phyloP scores from a whole-genome alignment of 2,329 filamentous ascomycete genomes.

The Dothistroma septosporum region DNA sequence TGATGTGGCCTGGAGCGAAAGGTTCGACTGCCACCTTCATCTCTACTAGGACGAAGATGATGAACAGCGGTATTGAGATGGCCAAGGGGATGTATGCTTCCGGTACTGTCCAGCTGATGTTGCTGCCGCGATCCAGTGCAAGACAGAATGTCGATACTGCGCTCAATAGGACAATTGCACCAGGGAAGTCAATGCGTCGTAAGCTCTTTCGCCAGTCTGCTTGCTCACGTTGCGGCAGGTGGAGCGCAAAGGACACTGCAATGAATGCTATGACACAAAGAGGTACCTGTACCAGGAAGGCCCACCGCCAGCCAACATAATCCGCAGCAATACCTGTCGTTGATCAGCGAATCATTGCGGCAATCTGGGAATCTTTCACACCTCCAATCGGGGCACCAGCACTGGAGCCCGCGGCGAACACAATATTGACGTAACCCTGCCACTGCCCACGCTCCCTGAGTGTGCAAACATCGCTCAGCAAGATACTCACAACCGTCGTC shows the following conservation, averaged over 20 bases:
- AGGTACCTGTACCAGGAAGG: slow-evolving; percentile 68
- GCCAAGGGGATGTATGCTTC: slow-evolving; percentile 57
- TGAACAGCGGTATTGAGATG: slow-evolving; percentile 56
- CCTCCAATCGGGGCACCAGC: slow-evolving; percentile 68
- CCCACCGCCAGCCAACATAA: slow-evolving; percentile 71
- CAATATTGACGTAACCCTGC: slow-evolving; percentile 70
- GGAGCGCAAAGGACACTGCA: slow-evolving; percentile 59
- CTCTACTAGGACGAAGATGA: slow-evolving; percentile 66
- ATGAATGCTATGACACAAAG: slow-evolving; percentile 62
- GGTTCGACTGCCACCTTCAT: slow-evolving; percentile 63
- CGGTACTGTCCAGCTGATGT: slow-evolving; percentile 61
- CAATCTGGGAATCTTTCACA: slow-evolving; percentile 33
- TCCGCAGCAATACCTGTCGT: slow-evolving; percentile 53
- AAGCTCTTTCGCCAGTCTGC: slow-evolving; percentile 64
- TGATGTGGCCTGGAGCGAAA: slow-evolving; percentile 70
- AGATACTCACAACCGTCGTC: slow-evolving; percentile 64
- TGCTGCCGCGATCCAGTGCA: slow-evolving; percentile 69
- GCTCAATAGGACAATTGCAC: slow-evolving; percentile 61
- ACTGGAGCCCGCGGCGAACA: slow-evolving; percentile 65
- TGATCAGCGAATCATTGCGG: background rate
- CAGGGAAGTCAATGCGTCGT: slow-evolving; percentile 66
- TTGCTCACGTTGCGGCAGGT: slow-evolving; percentile 55
- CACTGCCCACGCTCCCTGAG: slow-evolving; percentile 66
- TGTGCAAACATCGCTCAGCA: slow-evolving; percentile 67
- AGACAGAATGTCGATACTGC: slow-evolving; percentile 64